Conservation (phyloP, 148 eudicot species). For the Bassia scoparia region DNA sequence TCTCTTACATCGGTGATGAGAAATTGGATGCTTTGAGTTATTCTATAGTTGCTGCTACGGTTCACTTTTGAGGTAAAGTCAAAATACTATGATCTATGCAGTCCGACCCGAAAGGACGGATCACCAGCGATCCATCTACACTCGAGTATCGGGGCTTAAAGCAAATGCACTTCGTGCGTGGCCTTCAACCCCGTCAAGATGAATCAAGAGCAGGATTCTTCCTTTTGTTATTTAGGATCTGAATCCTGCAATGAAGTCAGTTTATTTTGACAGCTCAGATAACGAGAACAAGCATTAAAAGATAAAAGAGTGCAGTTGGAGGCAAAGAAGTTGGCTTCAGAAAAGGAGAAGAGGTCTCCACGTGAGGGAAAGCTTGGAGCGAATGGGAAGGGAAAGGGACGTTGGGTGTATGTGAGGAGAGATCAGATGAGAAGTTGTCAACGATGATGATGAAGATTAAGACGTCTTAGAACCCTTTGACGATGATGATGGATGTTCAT, state of each 20-base stretch:
- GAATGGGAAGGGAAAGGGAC: conserved; percentile 41
- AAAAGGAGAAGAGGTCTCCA: conserved; percentile 76
- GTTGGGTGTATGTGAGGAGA: conserved; percentile 61
- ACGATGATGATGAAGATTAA: conserved; percentile 55
- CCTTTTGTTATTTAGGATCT: conserved; percentile 64
- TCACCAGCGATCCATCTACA: conserved; percentile 79
- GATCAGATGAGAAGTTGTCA: conserved; percentile 69
- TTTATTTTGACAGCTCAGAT: conserved; percentile 72
- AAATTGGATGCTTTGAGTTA: not conserved
- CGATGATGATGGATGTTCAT: too few species aligned
- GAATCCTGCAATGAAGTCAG: conserved; percentile 87
- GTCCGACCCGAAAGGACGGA: conserved; percentile 96
- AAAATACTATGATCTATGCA: conserved; percentile 96
- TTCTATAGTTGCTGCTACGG: conserved; percentile 40
- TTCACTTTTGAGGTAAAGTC: conserved; percentile 94
- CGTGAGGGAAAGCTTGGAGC: conserved; percentile 58
- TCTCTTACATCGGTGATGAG: not conserved
- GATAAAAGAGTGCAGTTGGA: conserved; percentile 80
- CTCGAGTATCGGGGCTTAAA: conserved; percentile 96
- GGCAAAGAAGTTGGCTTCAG: conserved; percentile 62
- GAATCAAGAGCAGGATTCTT: conserved; percentile 58
- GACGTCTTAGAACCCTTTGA: too few species aligned
- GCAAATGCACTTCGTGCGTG: conserved; percentile 97
- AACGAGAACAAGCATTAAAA: conserved; percentile 72
- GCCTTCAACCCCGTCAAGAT: conserved; percentile 74